Evolutionary conservation across 1,284 basidiomycete species (phyloP).

Genomic region (Ustilago loliicola): DNA sequence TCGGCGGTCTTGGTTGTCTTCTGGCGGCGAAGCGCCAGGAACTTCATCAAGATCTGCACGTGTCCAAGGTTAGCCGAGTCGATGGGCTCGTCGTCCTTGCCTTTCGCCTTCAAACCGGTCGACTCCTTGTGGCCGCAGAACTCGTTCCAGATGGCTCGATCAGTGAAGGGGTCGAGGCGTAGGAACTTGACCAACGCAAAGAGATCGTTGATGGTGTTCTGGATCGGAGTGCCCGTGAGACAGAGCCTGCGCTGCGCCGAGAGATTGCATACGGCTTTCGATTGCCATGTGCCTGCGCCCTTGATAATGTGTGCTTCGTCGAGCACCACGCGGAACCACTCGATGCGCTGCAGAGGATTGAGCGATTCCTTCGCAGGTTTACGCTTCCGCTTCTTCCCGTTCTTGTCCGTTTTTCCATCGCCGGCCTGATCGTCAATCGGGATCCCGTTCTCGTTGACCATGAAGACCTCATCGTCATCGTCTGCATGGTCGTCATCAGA

Average conservation of each 20-base stretch:
- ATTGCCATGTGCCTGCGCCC: slow-evolving; percentile 91
- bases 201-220: slow-evolving; percentile 98
- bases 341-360: slow-evolving; percentile 91
- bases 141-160: slow-evolving; percentile 92
- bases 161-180: slow-evolving; percentile 89
- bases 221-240: slow-evolving; percentile 96
- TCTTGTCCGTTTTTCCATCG: slow-evolving; percentile 57
- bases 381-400: slow-evolving; percentile 72
- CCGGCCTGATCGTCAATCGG: slow-evolving; percentile 23
- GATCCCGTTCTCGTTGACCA: slow-evolving; percentile 78
- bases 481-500: slow-evolving; percentile 69
- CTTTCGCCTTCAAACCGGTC: slow-evolving; percentile 42
- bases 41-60: slow-evolving; percentile 97
- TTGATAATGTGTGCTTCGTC: slow-evolving; percentile 97
- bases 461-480: slow-evolving; percentile 74
- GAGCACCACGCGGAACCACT: slow-evolving; percentile 97
- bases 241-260: slow-evolving; percentile 92
- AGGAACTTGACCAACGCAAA: slow-evolving; percentile 97
- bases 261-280: slow-evolving; percentile 93
- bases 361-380: slow-evolving; percentile 75
- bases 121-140: slow-evolving; percentile 92
- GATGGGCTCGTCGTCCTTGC: slow-evolving; percentile 54
- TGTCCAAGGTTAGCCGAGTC: slow-evolving; percentile 91
- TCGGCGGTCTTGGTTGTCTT: slow-evolving; percentile 88
- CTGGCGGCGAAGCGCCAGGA: slow-evolving; percentile 93